phyloP scores from a whole-genome alignment of 805 yeast species.

The Candida wancherniae region DNA sequence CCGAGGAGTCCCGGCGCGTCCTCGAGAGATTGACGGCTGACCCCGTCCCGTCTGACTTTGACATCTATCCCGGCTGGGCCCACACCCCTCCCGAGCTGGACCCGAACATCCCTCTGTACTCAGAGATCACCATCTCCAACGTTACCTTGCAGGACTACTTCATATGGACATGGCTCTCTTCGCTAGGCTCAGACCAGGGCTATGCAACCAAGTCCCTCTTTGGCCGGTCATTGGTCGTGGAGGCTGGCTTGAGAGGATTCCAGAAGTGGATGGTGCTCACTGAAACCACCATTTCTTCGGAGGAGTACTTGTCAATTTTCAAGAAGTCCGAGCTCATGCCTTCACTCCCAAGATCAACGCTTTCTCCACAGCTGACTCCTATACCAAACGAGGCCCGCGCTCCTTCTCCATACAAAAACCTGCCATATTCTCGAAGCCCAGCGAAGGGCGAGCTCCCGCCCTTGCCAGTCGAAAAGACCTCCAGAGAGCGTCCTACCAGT shows the following conservation, averaged over 20 bases:
- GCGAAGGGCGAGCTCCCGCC: no score
- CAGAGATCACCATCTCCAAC: constrained; percentile 42
- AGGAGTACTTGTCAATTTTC: constrained; percentile 29
- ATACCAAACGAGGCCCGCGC: no score
- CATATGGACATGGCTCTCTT: constrained; percentile 87
- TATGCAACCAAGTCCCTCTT: constrained; percentile 58
- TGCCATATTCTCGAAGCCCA: no score
- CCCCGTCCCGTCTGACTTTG: constrained; percentile 32
- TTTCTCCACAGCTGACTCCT: no score
- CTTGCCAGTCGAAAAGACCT: no score
- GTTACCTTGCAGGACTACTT: constrained; percentile 81
- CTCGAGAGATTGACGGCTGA: constrained; percentile 36
- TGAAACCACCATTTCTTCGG: constrained; percentile 50
- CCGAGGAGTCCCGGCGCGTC: constrained; percentile 67
- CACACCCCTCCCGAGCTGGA: constrained; percentile 4
- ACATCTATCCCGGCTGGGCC: constrained; percentile 39
- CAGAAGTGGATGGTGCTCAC: constrained; percentile 76
- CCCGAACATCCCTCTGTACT: constrained; percentile 34
- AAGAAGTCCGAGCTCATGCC: constrained; percentile 17
- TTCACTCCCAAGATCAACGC: no score
- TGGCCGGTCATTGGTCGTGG: constrained; percentile 79
- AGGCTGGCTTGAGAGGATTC: constrained; percentile 73
- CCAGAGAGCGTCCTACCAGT: no score
- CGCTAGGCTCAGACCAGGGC: constrained; percentile 71
- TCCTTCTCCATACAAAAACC: no score